phyloP scores from a whole-genome alignment of 2,329 filamentous ascomycete species.

The Diaporthe vexans region DNA sequence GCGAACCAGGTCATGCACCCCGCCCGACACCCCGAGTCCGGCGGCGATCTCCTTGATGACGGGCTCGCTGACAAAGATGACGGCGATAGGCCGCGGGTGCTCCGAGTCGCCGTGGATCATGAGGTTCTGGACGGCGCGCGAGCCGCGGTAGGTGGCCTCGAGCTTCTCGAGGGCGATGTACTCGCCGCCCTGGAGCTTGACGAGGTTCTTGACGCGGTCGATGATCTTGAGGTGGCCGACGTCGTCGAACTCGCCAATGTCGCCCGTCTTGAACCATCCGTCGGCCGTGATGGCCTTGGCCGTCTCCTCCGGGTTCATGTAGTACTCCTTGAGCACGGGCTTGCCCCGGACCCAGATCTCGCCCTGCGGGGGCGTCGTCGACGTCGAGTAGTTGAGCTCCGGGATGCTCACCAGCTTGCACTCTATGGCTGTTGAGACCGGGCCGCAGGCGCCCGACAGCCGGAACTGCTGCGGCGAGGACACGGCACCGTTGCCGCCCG shows the following conservation, averaged over 20 bases:
- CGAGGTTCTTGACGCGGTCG: conserved; percentile 97
- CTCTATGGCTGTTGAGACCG: conserved; percentile 82
- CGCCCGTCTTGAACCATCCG: conserved; percentile 97
- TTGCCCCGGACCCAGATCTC: conserved; percentile 91
- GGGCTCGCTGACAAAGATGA: conserved; percentile 80
- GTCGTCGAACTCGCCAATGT: conserved; percentile 90
- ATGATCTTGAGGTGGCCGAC: conserved; percentile 88
- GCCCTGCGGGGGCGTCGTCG: conserved; percentile 84
- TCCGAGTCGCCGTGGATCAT: conserved; percentile 86
- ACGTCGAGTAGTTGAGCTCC: conserved; percentile 86
- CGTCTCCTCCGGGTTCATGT: conserved; percentile 88
- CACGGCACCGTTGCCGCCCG: conserved; percentile 84
- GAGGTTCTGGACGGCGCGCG: conserved; percentile 84
- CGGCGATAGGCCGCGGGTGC: conserved; percentile 83
- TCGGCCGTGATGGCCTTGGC: conserved; percentile 82
- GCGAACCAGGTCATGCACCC: conserved; percentile 68
- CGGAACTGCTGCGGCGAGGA: conserved; percentile 90
- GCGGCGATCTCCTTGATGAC: conserved; percentile 71
- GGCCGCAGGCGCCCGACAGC: conserved; percentile 77
- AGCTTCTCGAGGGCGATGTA: conserved; percentile 98
- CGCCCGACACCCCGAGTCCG: conserved; percentile 67
- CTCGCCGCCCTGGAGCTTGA: conserved; percentile 95
- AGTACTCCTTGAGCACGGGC: conserved; percentile 83
- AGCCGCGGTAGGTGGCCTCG: conserved; percentile 89
- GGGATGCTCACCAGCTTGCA: conserved; percentile 92